These are phyloP conservation scores for Fragaria ananassa DNA, from an alignment of 306 rosid genomes.

Conservation along the genomic window DNA sequence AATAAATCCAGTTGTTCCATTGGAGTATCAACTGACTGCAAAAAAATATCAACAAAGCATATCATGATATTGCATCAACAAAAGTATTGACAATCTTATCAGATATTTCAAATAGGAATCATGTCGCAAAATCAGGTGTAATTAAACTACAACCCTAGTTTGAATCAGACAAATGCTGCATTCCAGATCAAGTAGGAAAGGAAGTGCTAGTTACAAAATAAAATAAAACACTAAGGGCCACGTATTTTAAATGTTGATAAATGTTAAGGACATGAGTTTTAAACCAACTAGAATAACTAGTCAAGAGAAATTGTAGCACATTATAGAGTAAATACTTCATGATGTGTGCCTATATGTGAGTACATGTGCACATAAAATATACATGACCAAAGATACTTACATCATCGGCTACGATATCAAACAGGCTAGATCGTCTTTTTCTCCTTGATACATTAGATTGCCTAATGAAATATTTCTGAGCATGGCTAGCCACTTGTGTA, in stretches of 20 bases:
- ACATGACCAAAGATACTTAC: slow-evolving; percentile 51
- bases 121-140: background rate
- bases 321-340: background rate
- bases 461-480: slow-evolving; percentile 95
- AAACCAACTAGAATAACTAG: background rate
- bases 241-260: background rate
- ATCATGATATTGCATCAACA: slow-evolving; percentile 2
- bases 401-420: slow-evolving; percentile 88
- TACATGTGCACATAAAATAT: slow-evolving; percentile 10
- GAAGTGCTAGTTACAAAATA: background rate
- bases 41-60: slow-evolving; percentile 16
- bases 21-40: slow-evolving; percentile 63
- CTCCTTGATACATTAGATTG: slow-evolving; percentile 88
- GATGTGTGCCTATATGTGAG: background rate
- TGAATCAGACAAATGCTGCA: slow-evolving; percentile 14
- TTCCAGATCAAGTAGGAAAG: background rate
- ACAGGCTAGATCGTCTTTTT: slow-evolving; percentile 95
- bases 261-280: background rate
- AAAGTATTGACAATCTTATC: background rate
- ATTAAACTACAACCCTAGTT: background rate
- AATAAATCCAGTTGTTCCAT: slow-evolving; percentile 66
- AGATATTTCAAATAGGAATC: background rate
- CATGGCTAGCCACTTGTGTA: slow-evolving; percentile 99
- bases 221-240: background rate
- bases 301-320: slow-evolving; percentile 1